Evolutionary conservation across 805 yeast species (phyloP), one percentile per base, ranked within the genome.

Genomic region (Lipomyces sp.): DNA sequence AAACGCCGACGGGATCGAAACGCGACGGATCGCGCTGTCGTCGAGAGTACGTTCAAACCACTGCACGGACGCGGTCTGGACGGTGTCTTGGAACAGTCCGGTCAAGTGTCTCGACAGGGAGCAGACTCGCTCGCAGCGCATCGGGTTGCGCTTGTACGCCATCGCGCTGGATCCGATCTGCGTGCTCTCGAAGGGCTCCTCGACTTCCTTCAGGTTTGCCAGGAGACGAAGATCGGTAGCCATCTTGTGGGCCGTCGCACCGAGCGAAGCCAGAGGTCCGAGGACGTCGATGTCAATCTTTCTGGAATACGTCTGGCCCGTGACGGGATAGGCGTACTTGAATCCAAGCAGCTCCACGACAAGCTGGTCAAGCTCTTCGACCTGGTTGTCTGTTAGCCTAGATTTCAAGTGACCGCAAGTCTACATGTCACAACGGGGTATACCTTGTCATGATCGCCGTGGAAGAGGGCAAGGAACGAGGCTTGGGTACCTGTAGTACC

Each of bases 401-500:
- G 11, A 28, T 28, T 13, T 13, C 7, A 28, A 28, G 16, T 38
- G 18, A 21, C 16, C n/a, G n/a, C n/a, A n/a, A n/a, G n/a, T n/a
- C n/a, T n/a, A n/a, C n/a, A n/a, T n/a, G n/a, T n/a, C n/a, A 22
- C 1, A 38, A n/a, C n/a, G n/a, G n/a, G 18, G 16, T 21, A n/a
- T n/a, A 49, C 53, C 74, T 87, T 89, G 67, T 86, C 96, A 71
- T 91, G 97, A 71, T 93, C 84, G 60, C 98, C 98, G 64, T 91
- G 95, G 83, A 89, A 93, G 62, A 93, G 78, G 18, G 97, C 80
- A 68, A 93, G 75, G 79, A 93, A 93, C 1, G 98, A 91, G 49
- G 86, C 98, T 74, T 93, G 98, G 36, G 98, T 93, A 71, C 98
- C 98, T 43, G 98, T 93, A 55, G 98, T 93, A 68, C 98, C 98